Conservation (phyloP, 2,329 filamentous ascomycete genomes). For the Penicillium sp. region DNA sequence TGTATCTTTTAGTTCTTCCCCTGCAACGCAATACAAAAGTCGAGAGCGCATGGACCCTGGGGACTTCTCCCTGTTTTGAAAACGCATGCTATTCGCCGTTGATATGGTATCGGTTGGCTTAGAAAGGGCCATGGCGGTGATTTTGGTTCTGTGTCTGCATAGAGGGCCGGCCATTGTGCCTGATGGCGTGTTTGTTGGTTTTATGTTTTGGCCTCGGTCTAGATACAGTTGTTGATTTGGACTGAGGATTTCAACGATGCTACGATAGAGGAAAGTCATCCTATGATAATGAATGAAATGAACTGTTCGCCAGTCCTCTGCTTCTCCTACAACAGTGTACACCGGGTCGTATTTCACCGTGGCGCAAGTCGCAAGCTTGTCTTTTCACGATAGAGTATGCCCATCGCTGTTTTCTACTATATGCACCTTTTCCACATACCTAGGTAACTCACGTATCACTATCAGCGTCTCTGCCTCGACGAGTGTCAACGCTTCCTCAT, state of each 20-base stretch:
- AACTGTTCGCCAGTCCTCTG: neutral
- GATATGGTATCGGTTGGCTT: neutral
- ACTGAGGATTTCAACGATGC: conserved; percentile 19
- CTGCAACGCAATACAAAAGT: conserved; percentile 5
- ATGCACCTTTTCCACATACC: no score
- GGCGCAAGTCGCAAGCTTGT: no score
- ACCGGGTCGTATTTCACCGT: no score
- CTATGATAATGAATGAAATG: conserved; percentile 25
- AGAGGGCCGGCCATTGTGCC: neutral
- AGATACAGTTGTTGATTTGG: conserved; percentile 4
- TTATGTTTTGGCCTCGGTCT: conserved; percentile 7
- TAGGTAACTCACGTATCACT: no score
- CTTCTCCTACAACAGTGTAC: no score
- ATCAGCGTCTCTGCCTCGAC: no score
- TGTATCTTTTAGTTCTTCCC: conserved; percentile 3
- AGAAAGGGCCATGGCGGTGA: neutral
- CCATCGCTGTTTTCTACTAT: no score
- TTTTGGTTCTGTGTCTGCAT: conserved; percentile 1
- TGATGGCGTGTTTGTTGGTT: conserved; percentile 10
- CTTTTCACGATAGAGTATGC: no score
- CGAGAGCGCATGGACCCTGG: conserved; percentile 5
- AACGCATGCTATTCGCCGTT: neutral
- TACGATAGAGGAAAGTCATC: conserved; percentile 25
- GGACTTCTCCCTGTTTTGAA: neutral
- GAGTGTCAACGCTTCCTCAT: no score